These are phyloP conservation scores for Helotiales sp. DNA, from an alignment of 2,329 filamentous ascomycete species.

Conservation along the genomic window DNA sequence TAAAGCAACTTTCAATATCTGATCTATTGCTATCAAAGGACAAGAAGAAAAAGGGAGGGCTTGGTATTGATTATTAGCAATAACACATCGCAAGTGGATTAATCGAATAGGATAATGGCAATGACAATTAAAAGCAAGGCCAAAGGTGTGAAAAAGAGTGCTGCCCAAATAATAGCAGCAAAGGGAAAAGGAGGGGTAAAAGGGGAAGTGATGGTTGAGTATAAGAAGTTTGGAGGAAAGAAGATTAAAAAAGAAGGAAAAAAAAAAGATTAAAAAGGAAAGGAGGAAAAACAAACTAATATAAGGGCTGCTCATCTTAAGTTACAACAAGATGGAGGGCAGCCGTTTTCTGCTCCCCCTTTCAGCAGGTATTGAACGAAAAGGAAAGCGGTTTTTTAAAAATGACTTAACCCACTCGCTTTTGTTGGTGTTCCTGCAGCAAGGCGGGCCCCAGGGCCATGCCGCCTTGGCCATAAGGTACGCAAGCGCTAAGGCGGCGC, in stretches of 20 bases:
- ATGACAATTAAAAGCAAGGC: conserved; percentile 18
- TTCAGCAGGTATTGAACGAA: too few species aligned
- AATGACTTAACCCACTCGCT: too few species aligned
- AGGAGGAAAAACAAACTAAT: not conserved
- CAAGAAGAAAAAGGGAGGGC: too few species aligned
- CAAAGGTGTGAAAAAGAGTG: too few species aligned
- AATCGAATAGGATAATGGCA: not conserved
- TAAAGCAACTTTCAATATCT: conserved; percentile 35
- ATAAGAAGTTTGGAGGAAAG: conserved; percentile 28
- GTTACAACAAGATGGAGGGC: too few species aligned
- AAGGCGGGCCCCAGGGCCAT: too few species aligned
- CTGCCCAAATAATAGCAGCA: conserved; percentile 23
- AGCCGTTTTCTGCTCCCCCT: conserved; percentile 25
- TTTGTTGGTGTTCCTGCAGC: too few species aligned
- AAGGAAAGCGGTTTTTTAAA: too few species aligned
- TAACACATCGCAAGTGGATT: conserved; percentile 23
- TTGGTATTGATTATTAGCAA: conserved; percentile 28
- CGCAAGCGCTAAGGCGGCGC: too few species aligned
- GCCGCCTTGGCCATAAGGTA: too few species aligned
- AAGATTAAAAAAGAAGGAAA: conserved; percentile 24
- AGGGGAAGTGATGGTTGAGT: conserved; percentile 25
- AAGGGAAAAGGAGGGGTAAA: conserved; percentile 16
- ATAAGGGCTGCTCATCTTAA: too few species aligned
- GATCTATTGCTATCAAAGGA: conserved; percentile 29
- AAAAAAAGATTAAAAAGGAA: conserved; percentile 7